Percentiles rank a stretch among this genome's conserved stretches.
These are phyloP conservation scores for Wilcoxina mikolae DNA, from an alignment of 495 filamentous ascomycete species.

Conservation along the genomic window DNA sequence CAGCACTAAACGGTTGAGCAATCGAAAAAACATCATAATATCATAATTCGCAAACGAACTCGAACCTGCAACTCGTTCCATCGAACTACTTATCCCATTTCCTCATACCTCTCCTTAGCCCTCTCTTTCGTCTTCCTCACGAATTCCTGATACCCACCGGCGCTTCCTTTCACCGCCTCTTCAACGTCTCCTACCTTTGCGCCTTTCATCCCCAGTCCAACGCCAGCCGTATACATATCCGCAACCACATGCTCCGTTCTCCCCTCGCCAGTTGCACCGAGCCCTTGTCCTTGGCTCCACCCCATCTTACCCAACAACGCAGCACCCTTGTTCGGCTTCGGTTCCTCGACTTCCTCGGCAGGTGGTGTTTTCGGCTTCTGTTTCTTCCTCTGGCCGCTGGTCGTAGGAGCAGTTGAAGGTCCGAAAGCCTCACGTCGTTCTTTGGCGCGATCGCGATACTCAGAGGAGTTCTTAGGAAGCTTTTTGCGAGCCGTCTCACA, in stretches of 20 bases:
- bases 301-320: conserved; percentile 82
- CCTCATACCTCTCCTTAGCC: conserved; percentile 64
- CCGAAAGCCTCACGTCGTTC: conserved; percentile 65
- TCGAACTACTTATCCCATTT: conserved; percentile 36
- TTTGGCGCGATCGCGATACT: conserved; percentile 69
- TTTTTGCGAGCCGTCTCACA: conserved; percentile 46
- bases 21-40: too few relatives aligned
- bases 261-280: conserved; percentile 68
- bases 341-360: conserved; percentile 15
- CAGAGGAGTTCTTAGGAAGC: conserved; percentile 38
- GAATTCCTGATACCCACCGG: conserved; percentile 56
- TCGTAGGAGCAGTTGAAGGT: conserved; percentile 43
- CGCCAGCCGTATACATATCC: conserved; percentile 65
- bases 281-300: conserved; percentile 63
- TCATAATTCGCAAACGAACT: too few relatives aligned
- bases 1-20: too few relatives aligned
- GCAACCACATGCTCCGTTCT: conserved; percentile 62
- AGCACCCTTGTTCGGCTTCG: conserved; percentile 47
- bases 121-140: conserved; percentile 62
- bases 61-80: too few relatives aligned
- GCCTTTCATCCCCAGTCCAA: conserved; percentile 72
- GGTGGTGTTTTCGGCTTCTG: not conserved
- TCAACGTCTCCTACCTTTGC: conserved; percentile 70
- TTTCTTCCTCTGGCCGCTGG: conserved; percentile 31
- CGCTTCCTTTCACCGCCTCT: conserved; percentile 63